Base-by-base conservation (phyloP, 2,329 filamentous ascomycete genomes). In the Colletotrichum salicis region DNA sequence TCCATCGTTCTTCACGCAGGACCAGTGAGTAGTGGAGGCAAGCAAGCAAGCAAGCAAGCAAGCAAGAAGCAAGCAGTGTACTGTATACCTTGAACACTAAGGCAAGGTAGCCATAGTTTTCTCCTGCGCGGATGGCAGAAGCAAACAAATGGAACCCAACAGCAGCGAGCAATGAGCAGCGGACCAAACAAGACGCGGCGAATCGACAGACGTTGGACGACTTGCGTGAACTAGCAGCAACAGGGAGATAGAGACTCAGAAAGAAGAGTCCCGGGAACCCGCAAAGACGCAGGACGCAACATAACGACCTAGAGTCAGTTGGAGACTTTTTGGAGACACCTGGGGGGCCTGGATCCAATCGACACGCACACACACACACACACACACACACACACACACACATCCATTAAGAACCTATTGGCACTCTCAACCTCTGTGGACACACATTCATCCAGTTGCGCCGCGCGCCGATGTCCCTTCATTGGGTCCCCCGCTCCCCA, bases 221-320 rank as follows among this genome's bases (percentile, higher is more conserved):
- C 22, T 59, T 59, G 57, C 13, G 57, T n/a, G 29, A 48, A 22
- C 24, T 60, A 48, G 58, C 24, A 13, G 37, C 24, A n/a, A 15
- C 6, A 48, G 41, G 41, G 41, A 48, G 19, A n/a, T n/a, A 12
- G 19, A 19, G 41, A 45, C 4, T n/a, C 19, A 22, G 19, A 48
- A 4, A 48, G 19, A 48, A 31, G 24, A 48, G 11, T 29, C 8
- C 58, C 19, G 29, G 33, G 37, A 31, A 48, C 58, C 45, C 52
- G 29, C 58, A 35, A 55, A 48, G 45, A 69, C 64, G 54, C 59
- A 61, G 64, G 62, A 41, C 64, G 57, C 60, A 56, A 65, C 64
- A 67, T 51, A 45, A 59, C 35, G 35, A 37, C n/a, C 29, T 24
- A 48, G 37, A 33, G 37, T 48, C 58, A 27, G 58, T 61, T 61